A percentile compares a stretch with the other conserved stretches of the same genome.
These are phyloP conservation scores for Curvularia sp. DNA, from an alignment of 2,329 filamentous ascomycete genomes.

Conservation along the genomic window DNA sequence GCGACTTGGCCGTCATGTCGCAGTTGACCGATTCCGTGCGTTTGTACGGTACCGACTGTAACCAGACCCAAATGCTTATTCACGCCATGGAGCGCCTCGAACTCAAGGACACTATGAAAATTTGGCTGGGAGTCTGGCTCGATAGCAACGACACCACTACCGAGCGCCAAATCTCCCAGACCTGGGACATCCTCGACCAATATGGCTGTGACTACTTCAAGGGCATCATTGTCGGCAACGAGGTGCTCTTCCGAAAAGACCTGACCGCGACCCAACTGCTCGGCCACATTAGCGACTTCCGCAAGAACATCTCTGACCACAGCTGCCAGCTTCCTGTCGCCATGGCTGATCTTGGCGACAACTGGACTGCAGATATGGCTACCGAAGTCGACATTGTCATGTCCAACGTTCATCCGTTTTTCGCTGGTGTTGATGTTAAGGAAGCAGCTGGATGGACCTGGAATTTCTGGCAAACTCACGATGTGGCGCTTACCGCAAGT, in stretches of 20 bases:
- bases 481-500: constrained; percentile 66
- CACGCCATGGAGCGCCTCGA: constrained; percentile 79
- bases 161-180: constrained; percentile 77
- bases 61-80: constrained; percentile 93
- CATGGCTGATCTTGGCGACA: constrained; percentile 86
- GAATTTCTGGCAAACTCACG: constrained; percentile 77
- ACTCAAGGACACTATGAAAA: constrained; percentile 74
- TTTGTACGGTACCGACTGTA: constrained; percentile 95
- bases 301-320: constrained; percentile 69
- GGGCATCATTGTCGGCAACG: constrained; percentile 69
- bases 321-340: constrained; percentile 77
- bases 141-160: constrained; percentile 86
- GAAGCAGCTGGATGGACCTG: constrained; percentile 81
- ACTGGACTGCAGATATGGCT: constrained; percentile 78
- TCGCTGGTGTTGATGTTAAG: constrained; percentile 75
- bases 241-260: constrained; percentile 68
- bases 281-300: constrained; percentile 70
- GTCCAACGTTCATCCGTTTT: constrained; percentile 97
- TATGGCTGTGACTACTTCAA: constrained; percentile 64
- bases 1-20: constrained; percentile 86
- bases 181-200: constrained; percentile 80
- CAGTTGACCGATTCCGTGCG: constrained; percentile 88
- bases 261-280: constrained; percentile 71
- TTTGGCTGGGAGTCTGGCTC: constrained; percentile 96
- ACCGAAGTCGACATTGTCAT: constrained; percentile 83